These are phyloP conservation scores for Schizonepeta tenuifolia DNA, from an alignment of 257 asterid genomes.

Conservation along the genomic window DNA sequence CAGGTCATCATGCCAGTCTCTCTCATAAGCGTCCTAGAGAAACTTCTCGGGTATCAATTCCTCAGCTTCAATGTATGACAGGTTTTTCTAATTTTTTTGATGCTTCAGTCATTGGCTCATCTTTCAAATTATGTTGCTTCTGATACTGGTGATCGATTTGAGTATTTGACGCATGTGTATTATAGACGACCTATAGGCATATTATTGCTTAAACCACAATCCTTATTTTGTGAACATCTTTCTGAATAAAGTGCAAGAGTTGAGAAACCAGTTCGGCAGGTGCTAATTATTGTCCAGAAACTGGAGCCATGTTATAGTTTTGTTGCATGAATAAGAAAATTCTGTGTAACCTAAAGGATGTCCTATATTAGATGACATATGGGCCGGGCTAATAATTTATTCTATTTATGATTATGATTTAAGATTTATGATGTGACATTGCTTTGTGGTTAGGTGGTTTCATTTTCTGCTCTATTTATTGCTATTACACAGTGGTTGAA, in stretches of 20 bases:
- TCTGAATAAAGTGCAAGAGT: not conserved
- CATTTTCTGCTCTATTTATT: constrained; percentile 16
- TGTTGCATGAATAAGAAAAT: constrained; percentile 6
- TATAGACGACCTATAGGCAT: constrained; percentile 7
- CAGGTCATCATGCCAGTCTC: constrained; percentile 65
- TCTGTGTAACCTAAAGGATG: constrained; percentile 9
- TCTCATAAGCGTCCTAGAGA: constrained; percentile 94
- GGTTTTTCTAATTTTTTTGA: constrained; percentile 28
- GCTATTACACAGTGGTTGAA: constrained; percentile 11
- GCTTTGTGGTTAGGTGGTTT: constrained; percentile 12
- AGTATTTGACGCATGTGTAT: constrained; percentile 14
- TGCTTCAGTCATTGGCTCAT: not conserved
- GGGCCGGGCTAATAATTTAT: too few species aligned
- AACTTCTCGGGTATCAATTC: constrained; percentile 44
- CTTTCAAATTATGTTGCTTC: constrained; percentile 11
- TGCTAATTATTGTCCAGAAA: constrained; percentile 6
- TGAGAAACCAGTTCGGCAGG: not conserved
- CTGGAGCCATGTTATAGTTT: not conserved
- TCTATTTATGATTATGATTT: too few species aligned
- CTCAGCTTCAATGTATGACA: constrained; percentile 38
- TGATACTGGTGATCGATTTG: constrained; percentile 13
- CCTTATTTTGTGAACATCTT: not conserved
- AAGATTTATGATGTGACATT: not conserved
- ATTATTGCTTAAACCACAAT: not conserved
- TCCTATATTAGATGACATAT: not conserved